These are phyloP conservation scores for Penicillium paradoxum DNA, from an alignment of 495 filamentous ascomycete genomes.

Conservation along the genomic window DNA sequence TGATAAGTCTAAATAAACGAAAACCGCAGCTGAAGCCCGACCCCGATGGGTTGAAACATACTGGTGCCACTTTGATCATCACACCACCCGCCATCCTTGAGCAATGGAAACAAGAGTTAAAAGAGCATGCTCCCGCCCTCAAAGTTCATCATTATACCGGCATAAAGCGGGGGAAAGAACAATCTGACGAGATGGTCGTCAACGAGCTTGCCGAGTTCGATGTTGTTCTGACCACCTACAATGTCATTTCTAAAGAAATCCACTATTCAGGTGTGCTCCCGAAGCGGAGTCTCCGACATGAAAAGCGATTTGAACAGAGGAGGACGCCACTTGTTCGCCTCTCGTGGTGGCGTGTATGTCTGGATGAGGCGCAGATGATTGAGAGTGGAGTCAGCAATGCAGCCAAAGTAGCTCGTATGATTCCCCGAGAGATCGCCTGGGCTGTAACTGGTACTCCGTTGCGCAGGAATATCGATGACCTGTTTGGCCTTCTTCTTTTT, in stretches of 20 bases:
- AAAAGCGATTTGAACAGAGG: conserved; percentile 59
- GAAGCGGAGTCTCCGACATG: conserved; percentile 58
- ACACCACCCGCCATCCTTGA: conserved; percentile 73
- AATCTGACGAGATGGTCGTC: conserved; percentile 43
- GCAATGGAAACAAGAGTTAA: conserved; percentile 83
- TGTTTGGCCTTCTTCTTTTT: conserved; percentile 71
- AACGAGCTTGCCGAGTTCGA: conserved; percentile 53
- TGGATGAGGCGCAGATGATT: conserved; percentile 96
- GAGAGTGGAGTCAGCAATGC: conserved; percentile 82
- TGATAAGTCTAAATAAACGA: conserved; percentile 61
- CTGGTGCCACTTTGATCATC: conserved; percentile 76
- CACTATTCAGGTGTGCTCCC: conserved; percentile 65
- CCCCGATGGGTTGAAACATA: conserved; percentile 25
- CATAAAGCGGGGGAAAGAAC: conserved; percentile 35
- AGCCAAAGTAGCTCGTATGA: conserved; percentile 68
- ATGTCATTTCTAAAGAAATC: conserved; percentile 69
- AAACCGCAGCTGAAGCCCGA: conserved; percentile 21
- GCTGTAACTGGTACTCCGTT: conserved; percentile 90
- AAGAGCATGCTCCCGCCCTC: conserved; percentile 59
- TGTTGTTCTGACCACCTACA: conserved; percentile 84
- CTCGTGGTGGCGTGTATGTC: conserved; percentile 86
- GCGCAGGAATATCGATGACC: conserved; percentile 65
- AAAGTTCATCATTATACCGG: conserved; percentile 50
- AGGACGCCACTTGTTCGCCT: conserved; percentile 73
- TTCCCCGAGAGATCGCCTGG: conserved; percentile 86